A percentile compares a stretch with the other conserved stretches of the same genome.
Evolutionary conservation across 768 basidiomycete species (phyloP).

Genomic region (Tremella mesenterica): DNA sequence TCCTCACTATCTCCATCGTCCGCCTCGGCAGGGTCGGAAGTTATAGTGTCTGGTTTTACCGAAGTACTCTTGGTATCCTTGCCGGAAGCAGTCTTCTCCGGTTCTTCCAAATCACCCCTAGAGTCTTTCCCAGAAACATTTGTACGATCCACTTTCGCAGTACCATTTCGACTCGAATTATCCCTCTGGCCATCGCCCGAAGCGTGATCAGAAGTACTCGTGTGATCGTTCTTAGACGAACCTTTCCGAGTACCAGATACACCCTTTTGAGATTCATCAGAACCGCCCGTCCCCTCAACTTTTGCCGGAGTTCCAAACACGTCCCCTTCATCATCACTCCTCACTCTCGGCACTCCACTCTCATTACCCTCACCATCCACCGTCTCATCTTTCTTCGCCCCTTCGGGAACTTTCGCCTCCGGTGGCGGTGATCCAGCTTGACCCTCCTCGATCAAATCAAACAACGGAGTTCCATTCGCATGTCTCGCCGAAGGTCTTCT

Average conservation of each 20-base stretch:
- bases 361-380: conserved; percentile 37
- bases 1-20: not conserved
- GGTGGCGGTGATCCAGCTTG: conserved; percentile 6
- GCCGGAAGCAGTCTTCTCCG: conserved; percentile 45
- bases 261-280: conserved; percentile 49
- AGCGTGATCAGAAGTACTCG: too few species aligned
- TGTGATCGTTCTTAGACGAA: too few species aligned
- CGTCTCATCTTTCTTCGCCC: conserved; percentile 30
- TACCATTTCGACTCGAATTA: too few species aligned
- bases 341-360: conserved; percentile 26
- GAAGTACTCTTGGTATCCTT: too few species aligned
- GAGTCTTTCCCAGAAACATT: conserved; percentile 44
- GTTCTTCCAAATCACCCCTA: too few species aligned
- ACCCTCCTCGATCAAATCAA: conserved; percentile 35
- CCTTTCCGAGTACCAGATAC: too few species aligned
- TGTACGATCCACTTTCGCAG: too few species aligned
- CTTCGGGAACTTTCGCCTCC: conserved; percentile 34
- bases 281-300: too few species aligned
- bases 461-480: conserved; percentile 38
- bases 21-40: conserved; percentile 35
- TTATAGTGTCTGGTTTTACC: too few species aligned
- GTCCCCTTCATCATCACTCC: conserved; percentile 15
- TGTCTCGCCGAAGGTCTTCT: conserved; percentile 45
- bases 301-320: conserved; percentile 54
- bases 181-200: too few species aligned